These are phyloP conservation scores for Fusarium tuaranense DNA, from an alignment of 2,329 filamentous ascomycete genomes.

Conservation along the genomic window DNA sequence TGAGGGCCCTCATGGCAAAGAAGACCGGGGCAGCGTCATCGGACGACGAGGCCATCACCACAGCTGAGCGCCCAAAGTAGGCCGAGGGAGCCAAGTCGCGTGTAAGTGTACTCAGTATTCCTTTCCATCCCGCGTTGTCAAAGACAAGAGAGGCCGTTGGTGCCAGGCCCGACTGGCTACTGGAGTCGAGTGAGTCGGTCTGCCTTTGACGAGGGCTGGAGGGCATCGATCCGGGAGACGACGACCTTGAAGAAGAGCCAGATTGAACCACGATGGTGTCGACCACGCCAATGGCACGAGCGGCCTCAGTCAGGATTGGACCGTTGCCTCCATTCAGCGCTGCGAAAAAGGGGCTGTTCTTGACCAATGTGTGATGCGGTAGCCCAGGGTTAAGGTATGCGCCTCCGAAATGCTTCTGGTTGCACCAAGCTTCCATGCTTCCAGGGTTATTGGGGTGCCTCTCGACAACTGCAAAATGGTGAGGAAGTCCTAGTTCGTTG, in stretches of 20 bases:
- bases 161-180: slow-evolving; percentile 53
- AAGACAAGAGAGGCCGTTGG: slow-evolving; percentile 72
- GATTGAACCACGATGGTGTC: slow-evolving; percentile 80
- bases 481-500: slow-evolving; percentile 86
- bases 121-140: slow-evolving; percentile 88
- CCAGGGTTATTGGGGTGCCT: slow-evolving; percentile 72
- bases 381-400: slow-evolving; percentile 84
- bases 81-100: slow-evolving; percentile 86
- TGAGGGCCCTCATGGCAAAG: slow-evolving; percentile 81
- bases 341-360: slow-evolving; percentile 63
- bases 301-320: slow-evolving; percentile 78
- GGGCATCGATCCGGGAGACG: slow-evolving; percentile 61
- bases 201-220: slow-evolving; percentile 59
- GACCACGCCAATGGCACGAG: slow-evolving; percentile 81
- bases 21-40: slow-evolving; percentile 83
- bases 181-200: slow-evolving; percentile 37
- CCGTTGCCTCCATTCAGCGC: slow-evolving; percentile 63
- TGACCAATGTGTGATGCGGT: slow-evolving; percentile 69
- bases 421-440: slow-evolving; percentile 78
- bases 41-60: slow-evolving; percentile 78
- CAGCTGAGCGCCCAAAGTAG: slow-evolving; percentile 79
- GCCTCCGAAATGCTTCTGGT: slow-evolving; percentile 82
- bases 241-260: slow-evolving; percentile 55
- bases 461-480: slow-evolving; percentile 82
- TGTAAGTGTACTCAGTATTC: slow-evolving; percentile 83